A percentile compares a stretch with the other conserved stretches of the same genome.
Conservation (phyloP, 192 early-diverging fungal species). For the Gamsiella multidivaricata region DNA sequence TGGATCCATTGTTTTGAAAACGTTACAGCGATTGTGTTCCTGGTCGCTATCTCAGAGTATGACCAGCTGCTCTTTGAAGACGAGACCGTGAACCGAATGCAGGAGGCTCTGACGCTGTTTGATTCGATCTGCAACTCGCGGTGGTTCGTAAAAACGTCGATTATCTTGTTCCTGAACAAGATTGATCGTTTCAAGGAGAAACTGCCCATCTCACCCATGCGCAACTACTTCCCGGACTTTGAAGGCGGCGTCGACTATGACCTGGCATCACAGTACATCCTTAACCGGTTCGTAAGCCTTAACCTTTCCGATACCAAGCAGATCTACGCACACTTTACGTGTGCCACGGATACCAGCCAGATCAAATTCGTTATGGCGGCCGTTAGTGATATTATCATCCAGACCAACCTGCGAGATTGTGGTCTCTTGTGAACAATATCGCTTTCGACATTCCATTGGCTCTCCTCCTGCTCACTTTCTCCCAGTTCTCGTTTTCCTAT, state of each 20-base stretch:
- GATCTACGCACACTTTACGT: slow-evolving; percentile 90
- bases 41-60: slow-evolving; percentile 96
- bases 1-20: slow-evolving; percentile 99
- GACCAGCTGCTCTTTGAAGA: slow-evolving; percentile 97
- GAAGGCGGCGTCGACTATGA: slow-evolving; percentile 79
- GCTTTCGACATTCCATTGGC: too few relatives aligned
- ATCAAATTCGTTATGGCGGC: slow-evolving; percentile 92
- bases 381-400: slow-evolving; percentile 91
- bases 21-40: slow-evolving; percentile 94
- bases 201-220: slow-evolving; percentile 83
- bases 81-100: slow-evolving; percentile 96
- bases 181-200: slow-evolving; percentile 96
- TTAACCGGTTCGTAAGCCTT: slow-evolving; percentile 83
- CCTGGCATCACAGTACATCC: slow-evolving; percentile 80
- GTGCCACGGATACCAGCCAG: slow-evolving; percentile 88
- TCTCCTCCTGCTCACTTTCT: background rate
- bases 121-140: slow-evolving; percentile 98
- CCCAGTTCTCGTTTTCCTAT: too few relatives aligned
- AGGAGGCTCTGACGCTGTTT: slow-evolving; percentile 95
- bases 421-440: slow-evolving; percentile 73
- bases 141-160: slow-evolving; percentile 98
- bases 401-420: slow-evolving; percentile 81
- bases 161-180: slow-evolving; percentile 99
- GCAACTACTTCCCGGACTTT: slow-evolving; percentile 93
- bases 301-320: slow-evolving; percentile 85